Base-by-base conservation (phyloP, 2,329 filamentous ascomycete genomes). In the Ophiocordyceps camponoti-floridani region DNA sequence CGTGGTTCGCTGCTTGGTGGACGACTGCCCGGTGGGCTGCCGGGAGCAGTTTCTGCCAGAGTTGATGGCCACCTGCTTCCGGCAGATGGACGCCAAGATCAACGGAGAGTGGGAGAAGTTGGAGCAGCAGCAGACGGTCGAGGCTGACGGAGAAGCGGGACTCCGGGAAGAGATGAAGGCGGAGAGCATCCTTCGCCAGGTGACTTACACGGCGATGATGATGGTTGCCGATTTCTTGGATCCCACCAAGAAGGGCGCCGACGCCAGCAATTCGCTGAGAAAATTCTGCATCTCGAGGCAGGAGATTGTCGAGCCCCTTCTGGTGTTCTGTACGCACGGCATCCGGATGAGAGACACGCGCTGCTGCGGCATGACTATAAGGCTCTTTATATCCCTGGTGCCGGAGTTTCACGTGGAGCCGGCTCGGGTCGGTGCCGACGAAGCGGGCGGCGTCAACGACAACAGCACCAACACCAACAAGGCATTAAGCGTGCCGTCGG, bases 81-180 rank as follows among this genome's bases (percentile, higher is more conserved):
- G 75, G 47, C 85, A 91, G 53, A 81, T 95, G 60, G 86, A 96
- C 56, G 68, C 71, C 38, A 96, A 96, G 63, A 84, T 96, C 50
- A 83, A 77, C 31, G 70, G 74, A 0, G 89, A 96, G 58, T 98
- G 91, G 91, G 76, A 81, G 48, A 76, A 77, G 51, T 77, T 95
- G 47, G 75, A 79, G 56, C 65, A 72, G 49, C 66, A 76, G 49
- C 73, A 82, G 52, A 67, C 65, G 18, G 66, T 77, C 12, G 72
- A 74, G 40, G 73, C 79, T 1, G 79, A 79, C 4, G 79, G 80
- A 18, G 85, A 88, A 45, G 84, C 84, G n/a, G 62, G 56, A 47
- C 66, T 98, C 44, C 84, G 84, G 1, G 87, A 95, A 52, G 91
- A 98, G 64, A 98, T 98, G 91, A 94, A 95, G 62, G 81, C 85